Percentiles rank a stretch among this genome's conserved stretches.
Conservation (phyloP, 2,329 filamentous ascomycete genomes). For the Penicillium sp. region DNA sequence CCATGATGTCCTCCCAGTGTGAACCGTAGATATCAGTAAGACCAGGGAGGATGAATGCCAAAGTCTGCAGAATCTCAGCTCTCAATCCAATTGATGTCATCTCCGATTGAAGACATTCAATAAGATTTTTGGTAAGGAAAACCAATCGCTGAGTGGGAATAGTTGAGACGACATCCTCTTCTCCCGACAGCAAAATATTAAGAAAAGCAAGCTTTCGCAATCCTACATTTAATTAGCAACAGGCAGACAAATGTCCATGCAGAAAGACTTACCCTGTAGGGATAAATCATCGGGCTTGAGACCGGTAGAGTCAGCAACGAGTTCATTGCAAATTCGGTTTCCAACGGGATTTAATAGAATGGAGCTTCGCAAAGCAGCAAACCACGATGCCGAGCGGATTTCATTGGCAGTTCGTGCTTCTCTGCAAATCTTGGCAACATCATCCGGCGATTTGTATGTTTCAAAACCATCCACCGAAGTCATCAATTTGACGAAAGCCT, state of each 20-base stretch:
- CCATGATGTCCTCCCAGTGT: slow-evolving; percentile 72
- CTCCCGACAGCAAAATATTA: slow-evolving; percentile 54
- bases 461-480: slow-evolving; percentile 31
- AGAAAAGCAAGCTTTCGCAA: slow-evolving; percentile 54
- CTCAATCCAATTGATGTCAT: slow-evolving; percentile 46
- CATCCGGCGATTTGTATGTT: slow-evolving; percentile 30
- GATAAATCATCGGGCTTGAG: slow-evolving; percentile 47
- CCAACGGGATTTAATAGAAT: slow-evolving; percentile 51
- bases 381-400: slow-evolving; percentile 49
- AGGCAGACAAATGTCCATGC: background rate
- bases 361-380: slow-evolving; percentile 51
- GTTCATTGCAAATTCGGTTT: slow-evolving; percentile 58
- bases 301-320: slow-evolving; percentile 61
- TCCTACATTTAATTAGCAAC: slow-evolving; percentile 30
- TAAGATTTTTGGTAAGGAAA: slow-evolving; percentile 78
- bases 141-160: slow-evolving; percentile 67
- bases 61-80: slow-evolving; percentile 43
- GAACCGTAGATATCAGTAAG: slow-evolving; percentile 83
- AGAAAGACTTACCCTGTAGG: slow-evolving; percentile 40
- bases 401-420: slow-evolving; percentile 41
- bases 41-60: slow-evolving; percentile 64
- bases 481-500: slow-evolving; percentile 43
- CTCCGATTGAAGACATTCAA: slow-evolving; percentile 67
- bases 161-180: slow-evolving; percentile 49
- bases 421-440: slow-evolving; percentile 36